phyloP scores from a whole-genome alignment of 345 rosid genomes.

The Camelina hispida region DNA sequence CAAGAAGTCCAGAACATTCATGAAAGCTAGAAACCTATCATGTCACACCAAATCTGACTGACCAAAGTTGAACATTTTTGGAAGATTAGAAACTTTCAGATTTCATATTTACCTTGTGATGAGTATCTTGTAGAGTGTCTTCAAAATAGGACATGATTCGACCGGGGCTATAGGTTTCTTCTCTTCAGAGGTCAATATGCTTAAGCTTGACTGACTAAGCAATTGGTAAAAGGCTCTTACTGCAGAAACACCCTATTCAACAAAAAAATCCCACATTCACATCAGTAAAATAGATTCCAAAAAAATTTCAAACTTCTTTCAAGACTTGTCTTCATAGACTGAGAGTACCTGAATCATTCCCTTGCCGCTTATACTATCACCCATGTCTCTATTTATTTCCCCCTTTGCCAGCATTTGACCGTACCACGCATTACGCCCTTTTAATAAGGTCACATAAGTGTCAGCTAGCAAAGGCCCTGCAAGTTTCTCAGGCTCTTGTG shows the following conservation, averaged over 20 bases:
- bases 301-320: background rate
- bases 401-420: slow-evolving; percentile 93
- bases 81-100: background rate
- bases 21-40: slow-evolving; percentile 17
- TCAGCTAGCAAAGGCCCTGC: slow-evolving; percentile 98
- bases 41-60: slow-evolving; percentile 4
- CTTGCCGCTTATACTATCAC: slow-evolving; percentile 95
- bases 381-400: slow-evolving; percentile 80
- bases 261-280: slow-evolving; percentile 30
- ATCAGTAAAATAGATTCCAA: slow-evolving; percentile 7
- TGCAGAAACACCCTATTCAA: slow-evolving; percentile 85
- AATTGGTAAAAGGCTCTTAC: slow-evolving; percentile 91
- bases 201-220: slow-evolving; percentile 75
- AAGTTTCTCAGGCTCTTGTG: slow-evolving; percentile 94
- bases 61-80: background rate
- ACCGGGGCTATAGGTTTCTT: slow-evolving; percentile 86
- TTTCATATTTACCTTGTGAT: slow-evolving; percentile 64
- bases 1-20: background rate
- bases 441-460: slow-evolving; percentile 87
- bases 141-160: slow-evolving; percentile 89
- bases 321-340: background rate
- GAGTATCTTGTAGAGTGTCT: slow-evolving; percentile 78
- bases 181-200: slow-evolving; percentile 74
- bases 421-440: slow-evolving; percentile 99
- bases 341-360: slow-evolving; percentile 96